Conservation (phyloP, 345 rosid genomes). For the Kernera saxatilis region DNA sequence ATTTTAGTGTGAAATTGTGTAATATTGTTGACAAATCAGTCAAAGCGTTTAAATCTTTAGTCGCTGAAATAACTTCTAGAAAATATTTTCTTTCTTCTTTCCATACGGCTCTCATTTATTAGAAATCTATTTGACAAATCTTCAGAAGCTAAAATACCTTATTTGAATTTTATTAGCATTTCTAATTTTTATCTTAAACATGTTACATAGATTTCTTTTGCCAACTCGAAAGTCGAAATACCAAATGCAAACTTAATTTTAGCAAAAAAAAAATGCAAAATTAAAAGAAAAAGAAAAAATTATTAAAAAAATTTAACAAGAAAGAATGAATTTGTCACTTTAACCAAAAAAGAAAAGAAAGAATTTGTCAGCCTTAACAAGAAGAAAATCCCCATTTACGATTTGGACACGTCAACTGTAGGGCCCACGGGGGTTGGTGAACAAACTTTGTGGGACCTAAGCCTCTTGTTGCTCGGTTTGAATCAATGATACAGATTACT, state of each 20-base stretch:
- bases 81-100: neutral
- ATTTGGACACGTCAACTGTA: slow-evolving; percentile 4
- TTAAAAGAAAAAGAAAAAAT: too few relatives aligned
- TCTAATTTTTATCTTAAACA: neutral
- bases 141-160: neutral
- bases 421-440: slow-evolving; percentile 27
- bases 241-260: neutral
- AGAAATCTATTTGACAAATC: neutral
- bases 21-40: slow-evolving; percentile 19
- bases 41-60: neutral
- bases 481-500: neutral
- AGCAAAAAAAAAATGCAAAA: too few relatives aligned
- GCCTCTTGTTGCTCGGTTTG: neutral
- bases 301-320: too few relatives aligned
- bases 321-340: neutral
- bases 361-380: neutral
- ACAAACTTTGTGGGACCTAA: neutral
- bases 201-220: neutral
- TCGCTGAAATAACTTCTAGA: slow-evolving; percentile 12
- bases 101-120: neutral
- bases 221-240: neutral
- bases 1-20: neutral
- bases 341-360: neutral
- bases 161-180: neutral
- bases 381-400: neutral